These are phyloP conservation scores for Keithomyces neogunnii DNA, from an alignment of 2,329 filamentous ascomycete species.

Conservation along the genomic window DNA sequence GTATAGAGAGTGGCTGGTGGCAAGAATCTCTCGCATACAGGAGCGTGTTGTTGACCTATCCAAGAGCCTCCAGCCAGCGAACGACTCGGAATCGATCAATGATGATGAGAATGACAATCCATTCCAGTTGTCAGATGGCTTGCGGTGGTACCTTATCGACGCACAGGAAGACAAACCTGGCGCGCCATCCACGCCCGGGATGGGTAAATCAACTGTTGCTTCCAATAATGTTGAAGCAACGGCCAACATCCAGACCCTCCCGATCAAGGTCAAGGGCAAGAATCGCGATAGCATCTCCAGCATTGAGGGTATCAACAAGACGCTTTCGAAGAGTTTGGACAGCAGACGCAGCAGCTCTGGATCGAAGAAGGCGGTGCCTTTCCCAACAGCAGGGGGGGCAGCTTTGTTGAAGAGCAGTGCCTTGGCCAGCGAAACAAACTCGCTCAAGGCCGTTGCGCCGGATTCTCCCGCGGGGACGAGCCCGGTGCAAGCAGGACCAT, in stretches of 20 bases:
- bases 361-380: slow-evolving; percentile 66
- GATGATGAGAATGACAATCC: slow-evolving; percentile 87
- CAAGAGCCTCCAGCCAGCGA: slow-evolving; percentile 54
- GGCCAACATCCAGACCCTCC: slow-evolving; percentile 56
- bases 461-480: slow-evolving; percentile 31
- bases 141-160: slow-evolving; percentile 94
- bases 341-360: slow-evolving; percentile 82
- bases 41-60: slow-evolving; percentile 90
- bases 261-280: slow-evolving; percentile 35
- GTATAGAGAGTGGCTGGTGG: slow-evolving; percentile 83
- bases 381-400: slow-evolving; percentile 35
- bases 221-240: slow-evolving; percentile 80
- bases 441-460: slow-evolving; percentile 40
- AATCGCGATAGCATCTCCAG: slow-evolving; percentile 40
- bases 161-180: slow-evolving; percentile 87
- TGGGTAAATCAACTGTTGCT: slow-evolving; percentile 86
- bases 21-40: slow-evolving; percentile 83
- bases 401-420: slow-evolving; percentile 40
- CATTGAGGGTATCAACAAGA: slow-evolving; percentile 68
- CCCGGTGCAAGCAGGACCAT: slow-evolving; percentile 28
- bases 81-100: slow-evolving; percentile 41
- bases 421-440: slow-evolving; percentile 50
- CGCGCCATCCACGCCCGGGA: slow-evolving; percentile 83
- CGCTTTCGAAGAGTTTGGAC: slow-evolving; percentile 79
- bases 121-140: slow-evolving; percentile 88